Evolutionary conservation across 495 filamentous ascomycete species (phyloP), one percentile per base, ranked within the genome.

Genomic region (Chaetomium fimeti): DNA sequence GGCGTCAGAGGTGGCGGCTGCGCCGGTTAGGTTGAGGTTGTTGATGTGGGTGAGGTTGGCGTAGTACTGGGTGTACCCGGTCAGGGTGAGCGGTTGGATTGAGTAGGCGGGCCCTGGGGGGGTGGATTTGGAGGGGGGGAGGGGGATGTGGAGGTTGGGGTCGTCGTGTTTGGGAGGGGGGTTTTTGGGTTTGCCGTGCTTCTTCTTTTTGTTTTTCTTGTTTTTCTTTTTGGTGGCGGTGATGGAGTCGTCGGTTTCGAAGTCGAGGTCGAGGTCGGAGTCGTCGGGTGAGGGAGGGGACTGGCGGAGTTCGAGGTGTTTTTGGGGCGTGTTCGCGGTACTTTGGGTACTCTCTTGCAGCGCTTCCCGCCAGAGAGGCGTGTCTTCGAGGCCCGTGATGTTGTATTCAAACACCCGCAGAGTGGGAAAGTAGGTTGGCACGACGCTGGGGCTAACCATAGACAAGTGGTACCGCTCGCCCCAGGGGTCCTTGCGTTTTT

Each of bases 321-420:
- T 55, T 20, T 55, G 54, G 20, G 32, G 1, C 9, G 18, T 8
- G 2, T 32, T 22, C 1, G 0, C 49, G 9, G 24, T 52, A 8
- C 24, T 7, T 2, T 36, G 24, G 16, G 1, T 9, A 18, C 18
- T 28, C 7, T 15, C 32, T 12, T 20, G 15, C 0, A 18, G 1
- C 1, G 28, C 28, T 18, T 55, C 52, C 7, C 72, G 66, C 84
- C 84, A 85, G 5, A 77, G 74, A 2, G 73, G 65, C 3, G 72
- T 63, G 32, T 84, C 67, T 56, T 91, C 87, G 6, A 97, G 69
- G 1, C 91, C 92, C 0, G 90, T 90, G 61, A 90, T 90, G 69
- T 99, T 98, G 81, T 99, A 99, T 71, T 97, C 91, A 59, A 93
- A 78, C 25, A 98, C 84, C 4, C 94, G 83, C 40, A 98, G 72